Base-by-base conservation (phyloP, 495 filamentous ascomycete genomes). In the Tetracladium setigerum region DNA sequence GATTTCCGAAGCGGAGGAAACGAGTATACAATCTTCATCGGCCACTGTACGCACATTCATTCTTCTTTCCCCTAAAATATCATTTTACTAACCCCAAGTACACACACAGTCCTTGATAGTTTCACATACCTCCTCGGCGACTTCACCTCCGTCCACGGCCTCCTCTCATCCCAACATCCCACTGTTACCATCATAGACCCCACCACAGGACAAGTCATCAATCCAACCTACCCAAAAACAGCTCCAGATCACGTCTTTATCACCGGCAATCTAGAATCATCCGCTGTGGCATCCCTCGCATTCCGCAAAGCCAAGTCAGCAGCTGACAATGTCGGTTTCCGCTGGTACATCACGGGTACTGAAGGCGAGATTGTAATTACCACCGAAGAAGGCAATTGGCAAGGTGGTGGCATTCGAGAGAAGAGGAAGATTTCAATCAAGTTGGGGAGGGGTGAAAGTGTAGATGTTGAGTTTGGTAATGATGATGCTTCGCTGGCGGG, bases 281-380 rank as follows among this genome's bases (percentile, higher is more conserved):
- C 62, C 13, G 62, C 57, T 12, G 52, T 62, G 0, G 53, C 65
- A 6, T 63, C 65, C 15, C 42, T 69, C 37, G 60, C 57, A 36
- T 60, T 65, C 37, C 67, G 63, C 17, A 59, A 60, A 32, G 51
- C 62, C 2, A 48, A 55, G 27, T 30, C 57, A 1, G 53, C 64
- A 14, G 56, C 60, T 16, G 63, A 66, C 39, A 53, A 41, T 2
- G 46, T 49, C 4, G 47, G 46, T 12, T 59, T 70, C 18, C 39
- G 54, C 17, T 74, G 69, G 71, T 47, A 58, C 22, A 69, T 74
- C 39, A 59, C 62, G 16, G 71, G 68, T 43, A 59, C 62, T 5
- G 62, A 71, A 39, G 70, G 72, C 10, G 65, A 71, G 52, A 63
- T 72, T 16, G 62, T 56, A 34, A 44, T 74, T 38, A 61, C 59